Evolutionary conservation across 148 eudicot species (phyloP), one percentile per base, ranked within the genome.

Genomic region (Dysphania ambrosioides): DNA sequence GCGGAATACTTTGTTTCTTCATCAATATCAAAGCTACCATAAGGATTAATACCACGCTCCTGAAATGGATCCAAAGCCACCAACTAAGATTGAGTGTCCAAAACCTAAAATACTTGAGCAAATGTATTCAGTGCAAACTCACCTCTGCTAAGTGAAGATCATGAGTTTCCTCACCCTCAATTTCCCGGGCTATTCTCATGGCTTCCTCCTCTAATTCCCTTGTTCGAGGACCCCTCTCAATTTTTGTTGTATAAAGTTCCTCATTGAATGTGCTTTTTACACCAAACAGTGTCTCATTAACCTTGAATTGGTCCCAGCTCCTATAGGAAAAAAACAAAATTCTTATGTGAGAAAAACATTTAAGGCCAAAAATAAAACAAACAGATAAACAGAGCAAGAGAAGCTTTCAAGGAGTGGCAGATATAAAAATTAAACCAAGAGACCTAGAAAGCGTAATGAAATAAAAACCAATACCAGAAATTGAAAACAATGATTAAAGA

Each of bases 101-200:
- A 44, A 60, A n/a, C 8, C 8, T 32, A 76, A 18, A 59, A 40
- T 66, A 77, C 56, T 68, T 68, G 62, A 34, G 49, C 6, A 49
- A n/a, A 9, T 67, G 51, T 42, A 49, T 11, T 67, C 65, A 68
- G 41, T 58, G 56, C 55, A 72, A 34, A 47, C 82, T 83, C 83
- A 95, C 99, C 96, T 92, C 99, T 16, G 97, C 97, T 73, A 92
- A 80, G 86, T 95, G 97, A 55, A 92, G 90, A 88, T 95, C 97
- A 27, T 72, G 83, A 49, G 99, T 90, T 24, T 87, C 97, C 86
- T 95, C 99, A 19, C 97, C 90, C 88, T 90, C 99, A 77, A 95
- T 95, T 81, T 95, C 99, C 80, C 97, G 88, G 23, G 99, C 99
- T 75, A 95, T 83, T 82, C 97, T 86, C 79, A 75, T 66, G 57